Conservation (phyloP, 2,329 filamentous ascomycete species). For the Colletotrichum sp. region DNA sequence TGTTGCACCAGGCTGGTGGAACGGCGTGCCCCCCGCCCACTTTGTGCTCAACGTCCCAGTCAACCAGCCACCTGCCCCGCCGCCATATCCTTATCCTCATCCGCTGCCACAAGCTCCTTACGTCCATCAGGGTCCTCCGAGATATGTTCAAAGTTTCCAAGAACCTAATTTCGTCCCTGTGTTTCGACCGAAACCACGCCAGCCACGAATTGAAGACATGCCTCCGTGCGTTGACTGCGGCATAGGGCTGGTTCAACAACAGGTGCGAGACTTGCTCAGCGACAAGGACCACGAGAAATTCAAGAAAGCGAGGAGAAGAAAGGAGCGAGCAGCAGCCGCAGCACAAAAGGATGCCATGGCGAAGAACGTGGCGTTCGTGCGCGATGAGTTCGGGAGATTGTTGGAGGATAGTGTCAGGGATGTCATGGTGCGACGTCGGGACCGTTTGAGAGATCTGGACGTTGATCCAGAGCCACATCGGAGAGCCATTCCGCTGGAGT, state of each 20-base stretch:
- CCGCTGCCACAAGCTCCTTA: neutral
- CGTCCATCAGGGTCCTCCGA: neutral
- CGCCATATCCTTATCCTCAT: neutral
- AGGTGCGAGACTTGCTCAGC: neutral
- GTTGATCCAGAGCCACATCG: neutral
- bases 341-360: neutral
- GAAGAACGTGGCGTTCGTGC: accelerated
- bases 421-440: neutral
- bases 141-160: neutral
- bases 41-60: neutral
- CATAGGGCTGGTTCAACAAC: neutral
- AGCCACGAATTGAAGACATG: neutral
- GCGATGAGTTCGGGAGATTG: neutral
- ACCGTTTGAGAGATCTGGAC: neutral
- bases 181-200: neutral
- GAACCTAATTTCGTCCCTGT: neutral
- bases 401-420: neutral
- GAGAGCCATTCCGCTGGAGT: neutral
- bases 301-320: neutral
- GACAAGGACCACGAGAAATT: accelerated
- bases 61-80: neutral
- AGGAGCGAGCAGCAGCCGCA: neutral
- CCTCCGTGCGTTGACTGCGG: neutral
- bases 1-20: neutral
- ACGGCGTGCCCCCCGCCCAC: neutral